Base-by-base conservation (phyloP, 331 rosid genomes). In the Arachis monticola region DNA sequence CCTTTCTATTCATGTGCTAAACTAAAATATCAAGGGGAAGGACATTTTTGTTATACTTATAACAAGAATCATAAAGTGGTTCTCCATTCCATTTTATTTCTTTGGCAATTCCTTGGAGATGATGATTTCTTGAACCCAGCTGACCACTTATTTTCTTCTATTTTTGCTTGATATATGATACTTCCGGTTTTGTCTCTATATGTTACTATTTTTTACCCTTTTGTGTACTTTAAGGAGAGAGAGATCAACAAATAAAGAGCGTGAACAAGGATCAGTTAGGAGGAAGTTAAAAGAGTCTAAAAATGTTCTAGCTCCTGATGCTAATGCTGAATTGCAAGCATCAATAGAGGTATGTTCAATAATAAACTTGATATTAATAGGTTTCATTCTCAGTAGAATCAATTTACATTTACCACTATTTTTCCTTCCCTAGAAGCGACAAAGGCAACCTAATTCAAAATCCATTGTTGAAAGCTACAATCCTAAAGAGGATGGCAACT, bases 221-320 rank as follows among this genome's bases (percentile, higher is more conserved):
- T 84, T 70, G 58, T 45, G 64, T 68, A 53, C 75, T 79, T 72
- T 58, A 58, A 85, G 63, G 84, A 93, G 96, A 73, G 79, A 57
- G 56, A 91, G 74, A 76, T 82, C 84, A 47, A 69, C 81, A 70
- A 73, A 63, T 53, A 79, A 74, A 79, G 86, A 82, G 72, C 81
- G 64, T 69, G 93, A 76, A 51, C 81, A 60, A 44, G 88, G 82
- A 78, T 50, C 83, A 65, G 46, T 50, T 63, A 71, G 70, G 69
- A 90, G 64, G 72, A 80, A 55, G 65, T 47, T 77, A 9, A 79
- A 70, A 83, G 93, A 83, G 38, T 82, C 89, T 45, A 87, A 67
- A 77, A 93, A 79, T 53, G 84, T 79, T 60, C 89, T 97, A 56
- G 90, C 84, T 47, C 83, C 86, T 57, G 85, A 80, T 79, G 87